A percentile compares a stretch with the other conserved stretches of the same genome.
Conservation (phyloP, 768 basidiomycete species). For the Boletus barrowsii region DNA sequence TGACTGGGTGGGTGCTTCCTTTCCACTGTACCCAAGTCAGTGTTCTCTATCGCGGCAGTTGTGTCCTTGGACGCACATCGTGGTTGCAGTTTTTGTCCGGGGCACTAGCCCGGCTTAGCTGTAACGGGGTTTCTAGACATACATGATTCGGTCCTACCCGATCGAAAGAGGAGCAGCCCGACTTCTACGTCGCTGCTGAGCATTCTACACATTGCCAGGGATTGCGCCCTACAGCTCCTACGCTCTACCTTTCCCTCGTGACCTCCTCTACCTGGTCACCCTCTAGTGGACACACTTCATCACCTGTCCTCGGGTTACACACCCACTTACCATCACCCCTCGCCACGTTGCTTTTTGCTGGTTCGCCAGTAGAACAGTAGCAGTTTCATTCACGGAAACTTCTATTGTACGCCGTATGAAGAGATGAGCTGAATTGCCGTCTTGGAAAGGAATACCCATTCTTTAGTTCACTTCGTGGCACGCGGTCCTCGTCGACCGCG, state of each 20-base stretch:
- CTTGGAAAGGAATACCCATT: conserved; percentile 1
- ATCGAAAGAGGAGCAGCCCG: conserved; percentile 3
- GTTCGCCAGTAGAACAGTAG: conserved; percentile 6
- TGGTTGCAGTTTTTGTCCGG: conserved; percentile 1
- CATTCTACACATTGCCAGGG: too few species aligned
- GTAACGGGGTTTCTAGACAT: background rate
- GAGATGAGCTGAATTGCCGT: conserved; percentile 4
- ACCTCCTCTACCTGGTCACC: conserved; percentile 1
- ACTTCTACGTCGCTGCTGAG: background rate
- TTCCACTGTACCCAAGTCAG: background rate
- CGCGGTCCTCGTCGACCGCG: conserved; percentile 10
- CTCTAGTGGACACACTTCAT: background rate
- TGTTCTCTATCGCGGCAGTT: conserved; percentile 21
- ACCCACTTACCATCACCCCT: background rate
- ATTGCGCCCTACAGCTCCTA: background rate
- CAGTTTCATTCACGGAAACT: background rate
- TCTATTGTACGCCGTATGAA: conserved; percentile 14
- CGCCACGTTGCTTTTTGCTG: conserved; percentile 6
- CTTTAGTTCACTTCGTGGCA: conserved; percentile 31
- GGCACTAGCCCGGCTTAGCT: accelerated
- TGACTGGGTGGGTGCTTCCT: conserved; percentile 23
- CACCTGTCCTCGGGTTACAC: background rate
- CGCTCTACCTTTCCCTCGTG: background rate
- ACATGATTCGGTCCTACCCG: background rate
- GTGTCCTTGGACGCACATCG: conserved; percentile 13